Base-by-base conservation (phyloP, 2,329 filamentous ascomycete species). In the Ophiocordyceps robertsii region DNA sequence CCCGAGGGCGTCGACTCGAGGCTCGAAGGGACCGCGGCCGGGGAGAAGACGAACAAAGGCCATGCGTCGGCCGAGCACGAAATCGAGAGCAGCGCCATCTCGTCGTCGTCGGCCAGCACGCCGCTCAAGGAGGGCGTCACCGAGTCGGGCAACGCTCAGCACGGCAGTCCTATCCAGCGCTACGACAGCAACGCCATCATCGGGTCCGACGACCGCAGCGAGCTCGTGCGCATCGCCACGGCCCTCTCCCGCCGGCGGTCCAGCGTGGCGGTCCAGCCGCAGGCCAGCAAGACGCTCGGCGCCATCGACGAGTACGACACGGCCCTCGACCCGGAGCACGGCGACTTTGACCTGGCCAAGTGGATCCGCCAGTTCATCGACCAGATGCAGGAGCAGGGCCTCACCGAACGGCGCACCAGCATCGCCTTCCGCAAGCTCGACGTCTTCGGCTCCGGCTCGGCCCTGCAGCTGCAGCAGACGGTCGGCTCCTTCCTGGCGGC, bases 381-480 rank as follows among this genome's bases (percentile, higher is more conserved):
- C 1, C 56, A 62, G 29, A 57, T 80, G 31, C 67, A 75, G 31
- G 67, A 68, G 16, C 73, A 81, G 44, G 72, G 74, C 0, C 62
- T 80, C 38, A 68, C 66, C 44, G 60, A 64, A 46, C 70, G 64
- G 49, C 63, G 65, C 7, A 72, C 79, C 0, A 79, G 80, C 4
- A 66, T 85, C 7, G 70, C 73, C 0, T 84, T 77, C 61, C 75
- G 75, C 46, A 68, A 82, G 41, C 67, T 86, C 30, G 73, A 73
- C 43, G 77, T 87, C 0, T 79, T 69, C 6, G 82, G 82, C 0
- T 78, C 77, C 0, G 82, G 80, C 0, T 69, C 73, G 3, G 78
- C 79, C 1, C 56, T 87, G 21, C 79, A 84, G 48, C 64, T 85
- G 1, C 83, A 88, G 53, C 67, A 77, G 43, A 85, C 75, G 3